A percentile compares a stretch with the other conserved stretches of the same genome.
These are phyloP conservation scores for Zygotorulaspora danielsina DNA, from an alignment of 805 yeast species.

Conservation along the genomic window DNA sequence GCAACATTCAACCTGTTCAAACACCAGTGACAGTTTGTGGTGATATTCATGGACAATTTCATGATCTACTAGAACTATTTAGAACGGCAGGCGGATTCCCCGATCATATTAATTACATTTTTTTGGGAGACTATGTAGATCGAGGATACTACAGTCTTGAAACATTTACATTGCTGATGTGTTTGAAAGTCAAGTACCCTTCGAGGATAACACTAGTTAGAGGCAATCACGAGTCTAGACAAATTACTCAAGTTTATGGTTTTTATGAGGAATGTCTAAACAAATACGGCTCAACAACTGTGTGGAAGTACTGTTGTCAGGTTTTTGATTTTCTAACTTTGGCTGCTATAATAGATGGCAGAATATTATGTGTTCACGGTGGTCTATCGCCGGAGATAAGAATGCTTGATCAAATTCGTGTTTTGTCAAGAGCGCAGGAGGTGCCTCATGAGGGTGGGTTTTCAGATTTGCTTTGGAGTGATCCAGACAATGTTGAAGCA, in stretches of 20 bases:
- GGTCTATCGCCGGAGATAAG: slow-evolving; percentile 96
- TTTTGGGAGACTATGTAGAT: slow-evolving; percentile 94
- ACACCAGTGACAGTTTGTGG: slow-evolving; percentile 95
- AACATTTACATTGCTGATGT: slow-evolving; percentile 91
- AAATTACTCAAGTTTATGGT: slow-evolving; percentile 98
- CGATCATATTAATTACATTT: slow-evolving; percentile 71
- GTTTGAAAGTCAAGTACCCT: slow-evolving; percentile 84
- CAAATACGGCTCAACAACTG: slow-evolving; percentile 90
- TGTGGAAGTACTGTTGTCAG: slow-evolving; percentile 95
- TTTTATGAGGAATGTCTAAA: slow-evolving; percentile 93
- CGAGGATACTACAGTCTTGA: slow-evolving; percentile 95
- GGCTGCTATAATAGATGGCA: slow-evolving; percentile 95
- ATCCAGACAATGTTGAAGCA: slow-evolving; percentile 94
- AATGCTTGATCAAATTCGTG: slow-evolving; percentile 95
- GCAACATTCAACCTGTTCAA: slow-evolving; percentile 89
- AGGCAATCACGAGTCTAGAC: slow-evolving; percentile 97
- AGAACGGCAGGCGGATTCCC: slow-evolving; percentile 93
- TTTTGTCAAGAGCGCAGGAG: slow-evolving; percentile 91
- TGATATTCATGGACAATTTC: slow-evolving; percentile 97
- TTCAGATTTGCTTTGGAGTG: slow-evolving; percentile 96
- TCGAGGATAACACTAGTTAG: slow-evolving; percentile 82
- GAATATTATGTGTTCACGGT: slow-evolving; percentile 92
- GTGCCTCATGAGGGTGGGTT: slow-evolving; percentile 99
- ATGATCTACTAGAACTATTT: slow-evolving; percentile 85
- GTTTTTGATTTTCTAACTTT: slow-evolving; percentile 90